These are phyloP conservation scores for Paragyromitra xinjiangensis DNA, from an alignment of 495 filamentous ascomycete species.

Conservation along the genomic window DNA sequence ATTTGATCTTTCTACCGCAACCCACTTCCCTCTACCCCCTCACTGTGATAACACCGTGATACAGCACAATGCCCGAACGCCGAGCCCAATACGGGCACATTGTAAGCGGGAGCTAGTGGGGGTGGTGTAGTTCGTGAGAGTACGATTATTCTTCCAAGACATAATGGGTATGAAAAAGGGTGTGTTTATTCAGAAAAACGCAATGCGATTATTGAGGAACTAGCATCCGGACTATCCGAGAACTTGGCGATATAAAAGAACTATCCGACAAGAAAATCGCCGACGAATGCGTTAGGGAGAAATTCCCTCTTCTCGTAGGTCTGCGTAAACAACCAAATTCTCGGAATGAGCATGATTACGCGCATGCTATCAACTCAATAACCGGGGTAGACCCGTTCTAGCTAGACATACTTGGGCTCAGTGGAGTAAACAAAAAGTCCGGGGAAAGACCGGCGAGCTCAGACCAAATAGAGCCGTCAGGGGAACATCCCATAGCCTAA, in stretches of 20 bases:
- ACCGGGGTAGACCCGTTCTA: neutral
- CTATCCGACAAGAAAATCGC: neutral
- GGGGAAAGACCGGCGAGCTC: constrained; percentile 31
- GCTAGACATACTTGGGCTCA: neutral
- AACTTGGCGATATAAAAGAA: neutral
- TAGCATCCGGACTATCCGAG: neutral
- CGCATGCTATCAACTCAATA: neutral
- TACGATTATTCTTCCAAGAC: too few species aligned
- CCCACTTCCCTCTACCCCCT: neutral
- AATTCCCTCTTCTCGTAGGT: neutral
- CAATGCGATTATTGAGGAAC: neutral
- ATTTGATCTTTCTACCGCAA: neutral
- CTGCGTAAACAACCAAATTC: neutral
- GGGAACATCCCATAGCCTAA: neutral
- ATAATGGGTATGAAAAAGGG: neutral
- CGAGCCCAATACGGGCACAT: neutral
- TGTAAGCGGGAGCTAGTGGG: neutral
- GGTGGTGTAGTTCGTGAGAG: too few species aligned
- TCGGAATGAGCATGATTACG: neutral
- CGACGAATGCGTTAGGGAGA: neutral
- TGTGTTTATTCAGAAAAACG: neutral
- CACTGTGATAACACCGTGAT: constrained; percentile 7
- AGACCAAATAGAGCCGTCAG: constrained; percentile 18
- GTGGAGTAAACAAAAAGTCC: constrained; percentile 7
- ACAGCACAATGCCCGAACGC: neutral